A percentile compares a stretch with the other conserved stretches of the same genome.
phyloP scores from a whole-genome alignment of 768 basidiomycete genomes.

The Aureoboletus auriporus region DNA sequence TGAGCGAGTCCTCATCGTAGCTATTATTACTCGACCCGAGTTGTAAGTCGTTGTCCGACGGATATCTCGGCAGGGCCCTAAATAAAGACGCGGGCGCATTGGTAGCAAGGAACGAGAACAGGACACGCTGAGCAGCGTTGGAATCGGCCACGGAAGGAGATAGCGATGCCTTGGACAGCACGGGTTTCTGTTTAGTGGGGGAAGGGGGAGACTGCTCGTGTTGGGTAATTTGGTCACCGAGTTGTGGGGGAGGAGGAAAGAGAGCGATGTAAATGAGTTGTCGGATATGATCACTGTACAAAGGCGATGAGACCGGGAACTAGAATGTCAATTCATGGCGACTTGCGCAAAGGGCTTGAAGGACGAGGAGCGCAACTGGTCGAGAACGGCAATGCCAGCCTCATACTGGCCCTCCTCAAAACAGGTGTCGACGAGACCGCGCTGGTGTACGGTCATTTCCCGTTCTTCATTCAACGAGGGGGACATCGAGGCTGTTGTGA shows the following conservation, averaged over 20 bases:
- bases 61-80: slow-evolving; percentile 52
- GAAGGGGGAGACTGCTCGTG: slow-evolving; percentile 26
- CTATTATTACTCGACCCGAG: slow-evolving; percentile 23
- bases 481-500: slow-evolving; percentile 10
- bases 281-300: slow-evolving; percentile 54
- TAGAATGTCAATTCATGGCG: slow-evolving; percentile 4
- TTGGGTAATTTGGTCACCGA: slow-evolving; percentile 13
- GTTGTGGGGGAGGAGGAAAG: slow-evolving; percentile 41
- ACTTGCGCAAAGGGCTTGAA: slow-evolving; percentile 59
- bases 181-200: slow-evolving; percentile 45
- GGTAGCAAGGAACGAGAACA: slow-evolving; percentile 53
- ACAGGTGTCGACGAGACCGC: slow-evolving; percentile 62
- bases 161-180: slow-evolving; percentile 38
- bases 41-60: slow-evolving; percentile 13
- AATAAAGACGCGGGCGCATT: slow-evolving; percentile 53
- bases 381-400: slow-evolving; percentile 57
- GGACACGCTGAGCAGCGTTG: slow-evolving; percentile 46
- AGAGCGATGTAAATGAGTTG: slow-evolving; percentile 71
- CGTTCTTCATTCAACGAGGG: slow-evolving; percentile 28
- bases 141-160: slow-evolving; percentile 44
- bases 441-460: slow-evolving; percentile 46
- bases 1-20: slow-evolving; percentile 48
- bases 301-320: slow-evolving; percentile 11
- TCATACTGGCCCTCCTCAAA: slow-evolving; percentile 79
- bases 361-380: slow-evolving; percentile 55